Percentiles rank a stretch among this genome's conserved stretches.
phyloP scores from a whole-genome alignment of 805 yeast genomes.

The Candida patagonica region DNA sequence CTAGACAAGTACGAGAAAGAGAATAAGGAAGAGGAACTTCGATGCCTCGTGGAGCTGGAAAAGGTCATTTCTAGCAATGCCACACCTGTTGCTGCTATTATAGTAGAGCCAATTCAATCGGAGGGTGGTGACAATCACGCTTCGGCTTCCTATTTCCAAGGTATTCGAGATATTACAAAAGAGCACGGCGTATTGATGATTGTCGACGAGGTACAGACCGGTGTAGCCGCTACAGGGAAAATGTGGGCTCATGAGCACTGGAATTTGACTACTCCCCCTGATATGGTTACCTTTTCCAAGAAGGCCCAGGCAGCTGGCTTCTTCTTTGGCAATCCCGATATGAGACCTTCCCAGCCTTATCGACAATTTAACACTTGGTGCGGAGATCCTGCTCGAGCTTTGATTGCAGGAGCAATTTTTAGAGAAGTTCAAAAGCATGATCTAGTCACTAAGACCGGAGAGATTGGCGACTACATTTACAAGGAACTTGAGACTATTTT shows the following conservation, averaged over 20 bases:
- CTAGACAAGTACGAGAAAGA: conserved; percentile 53
- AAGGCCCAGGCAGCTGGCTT: conserved; percentile 87
- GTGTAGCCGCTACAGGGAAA: conserved; percentile 79
- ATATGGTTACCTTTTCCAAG: conserved; percentile 78
- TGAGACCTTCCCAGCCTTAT: conserved; percentile 69
- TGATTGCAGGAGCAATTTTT: conserved; percentile 66
- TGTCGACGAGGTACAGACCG: conserved; percentile 84
- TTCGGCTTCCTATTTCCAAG: conserved; percentile 68
- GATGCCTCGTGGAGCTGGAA: conserved; percentile 73
- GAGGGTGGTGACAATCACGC: conserved; percentile 93
- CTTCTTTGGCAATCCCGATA: conserved; percentile 65
- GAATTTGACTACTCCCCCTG: conserved; percentile 66
- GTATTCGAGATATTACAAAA: conserved; percentile 64
- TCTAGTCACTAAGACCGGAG: conserved; percentile 44
- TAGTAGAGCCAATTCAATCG: conserved; percentile 86
- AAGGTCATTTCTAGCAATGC: conserved; percentile 54
- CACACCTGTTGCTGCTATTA: conserved; percentile 73
- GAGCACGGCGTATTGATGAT: conserved; percentile 64
- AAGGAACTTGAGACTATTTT: conserved; percentile 35
- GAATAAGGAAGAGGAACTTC: conserved; percentile 69
- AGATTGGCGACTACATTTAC: conserved; percentile 62
- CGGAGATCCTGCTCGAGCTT: conserved; percentile 78
- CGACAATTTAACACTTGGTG: conserved; percentile 93
- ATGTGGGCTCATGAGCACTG: conserved; percentile 89
- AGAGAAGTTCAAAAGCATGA: conserved; percentile 53